A percentile compares a stretch with the other conserved stretches of the same genome.
Evolutionary conservation across 768 basidiomycete genomes (phyloP).

Genomic region (Serendipita sp.): DNA sequence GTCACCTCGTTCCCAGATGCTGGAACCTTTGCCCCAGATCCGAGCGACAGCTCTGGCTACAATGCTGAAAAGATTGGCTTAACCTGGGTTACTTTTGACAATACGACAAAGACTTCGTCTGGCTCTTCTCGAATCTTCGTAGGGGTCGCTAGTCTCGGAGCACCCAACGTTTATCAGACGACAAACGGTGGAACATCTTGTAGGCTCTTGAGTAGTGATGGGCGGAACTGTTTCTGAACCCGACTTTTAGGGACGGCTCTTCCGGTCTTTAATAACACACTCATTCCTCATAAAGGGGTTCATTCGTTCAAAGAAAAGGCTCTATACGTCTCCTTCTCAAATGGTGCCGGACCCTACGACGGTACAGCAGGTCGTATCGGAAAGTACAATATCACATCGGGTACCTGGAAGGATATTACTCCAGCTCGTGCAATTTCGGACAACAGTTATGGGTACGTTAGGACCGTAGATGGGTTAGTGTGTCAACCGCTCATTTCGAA

Average conservation of each 20-base stretch:
- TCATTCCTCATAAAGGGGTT: constrained; percentile 53
- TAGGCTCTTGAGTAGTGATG: constrained; percentile 20
- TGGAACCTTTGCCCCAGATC: constrained; percentile 34
- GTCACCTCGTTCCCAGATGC: constrained; percentile 43
- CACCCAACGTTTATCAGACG: constrained; percentile 39
- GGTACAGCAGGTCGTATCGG: constrained; percentile 33
- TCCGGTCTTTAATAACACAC: constrained; percentile 39
- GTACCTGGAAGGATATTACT: constrained; percentile 44
- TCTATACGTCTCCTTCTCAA: constrained; percentile 44
- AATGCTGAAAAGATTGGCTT: constrained; percentile 28
- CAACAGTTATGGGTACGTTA: constrained; percentile 13
- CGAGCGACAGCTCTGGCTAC: constrained; percentile 18
- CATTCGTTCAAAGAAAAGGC: constrained; percentile 39
- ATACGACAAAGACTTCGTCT: constrained; percentile 25
- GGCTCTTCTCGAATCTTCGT: constrained; percentile 46
- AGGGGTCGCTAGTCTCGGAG: constrained; percentile 42
- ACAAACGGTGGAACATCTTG: constrained; percentile 39
- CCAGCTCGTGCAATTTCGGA: constrained; percentile 26
- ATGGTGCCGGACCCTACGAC: constrained; percentile 52
- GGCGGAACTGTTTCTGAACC: no score
- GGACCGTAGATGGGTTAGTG: constrained; percentile 22
- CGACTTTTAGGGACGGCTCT: constrained; percentile 28
- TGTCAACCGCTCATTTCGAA: background rate
- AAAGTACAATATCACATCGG: constrained; percentile 32
- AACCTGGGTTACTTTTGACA: constrained; percentile 47